Conservation (phyloP, 495 filamentous ascomycete species). For the Astrocystis sublimbata region DNA sequence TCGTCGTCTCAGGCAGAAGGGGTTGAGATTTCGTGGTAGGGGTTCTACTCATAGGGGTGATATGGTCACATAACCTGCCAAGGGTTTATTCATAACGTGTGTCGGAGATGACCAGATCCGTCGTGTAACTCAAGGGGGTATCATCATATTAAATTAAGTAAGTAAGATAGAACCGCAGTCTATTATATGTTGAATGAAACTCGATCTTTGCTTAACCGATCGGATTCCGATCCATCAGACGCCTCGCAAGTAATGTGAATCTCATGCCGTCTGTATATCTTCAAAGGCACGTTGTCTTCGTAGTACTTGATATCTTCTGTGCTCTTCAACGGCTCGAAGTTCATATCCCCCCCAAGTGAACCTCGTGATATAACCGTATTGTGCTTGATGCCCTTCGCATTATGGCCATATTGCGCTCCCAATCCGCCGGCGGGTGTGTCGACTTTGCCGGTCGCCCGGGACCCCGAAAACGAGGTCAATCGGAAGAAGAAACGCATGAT, state of each 20-base stretch:
- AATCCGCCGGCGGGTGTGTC: neutral
- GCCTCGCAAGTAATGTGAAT: neutral
- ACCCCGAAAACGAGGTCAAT: constrained; percentile 43
- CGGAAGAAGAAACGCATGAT: constrained; percentile 57
- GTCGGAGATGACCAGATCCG: no score
- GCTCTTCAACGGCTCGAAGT: constrained; percentile 16
- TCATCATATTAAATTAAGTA: no score
- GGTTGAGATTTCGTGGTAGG: no score
- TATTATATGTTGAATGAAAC: constrained; percentile 1
- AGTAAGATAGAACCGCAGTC: neutral
- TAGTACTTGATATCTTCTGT: constrained; percentile 1
- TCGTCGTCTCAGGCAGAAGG: no score
- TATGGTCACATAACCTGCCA: no score
- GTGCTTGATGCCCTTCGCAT: constrained; percentile 4
- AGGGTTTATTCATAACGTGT: no score
- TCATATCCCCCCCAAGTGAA: neutral
- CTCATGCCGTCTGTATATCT: constrained; percentile 13
- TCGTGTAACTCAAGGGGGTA: neutral
- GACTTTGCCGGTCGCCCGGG: neutral
- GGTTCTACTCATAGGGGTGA: no score
- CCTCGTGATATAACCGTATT: constrained; percentile 16
- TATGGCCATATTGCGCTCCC: constrained; percentile 4
- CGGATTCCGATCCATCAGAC: neutral
- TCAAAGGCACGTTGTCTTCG: constrained; percentile 11
- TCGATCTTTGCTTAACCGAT: neutral